Conservation (phyloP, 2,329 filamentous ascomycete genomes). For the Onygena corvina region DNA sequence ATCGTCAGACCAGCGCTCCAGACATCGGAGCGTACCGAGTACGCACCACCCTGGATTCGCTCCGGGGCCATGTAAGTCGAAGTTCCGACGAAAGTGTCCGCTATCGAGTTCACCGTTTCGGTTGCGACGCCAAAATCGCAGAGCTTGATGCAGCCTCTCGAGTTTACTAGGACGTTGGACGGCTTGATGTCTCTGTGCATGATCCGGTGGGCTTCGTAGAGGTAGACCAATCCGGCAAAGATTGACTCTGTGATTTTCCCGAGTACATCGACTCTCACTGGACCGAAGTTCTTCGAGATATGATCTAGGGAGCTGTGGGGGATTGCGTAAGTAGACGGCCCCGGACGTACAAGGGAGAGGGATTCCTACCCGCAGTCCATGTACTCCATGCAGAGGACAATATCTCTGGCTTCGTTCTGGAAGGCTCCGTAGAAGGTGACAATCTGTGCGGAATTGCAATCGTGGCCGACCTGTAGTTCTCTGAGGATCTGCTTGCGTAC, state of each 20-base stretch:
- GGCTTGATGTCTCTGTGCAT: slow-evolving; percentile 99
- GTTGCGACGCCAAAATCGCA: slow-evolving; percentile 99
- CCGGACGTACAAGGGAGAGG: slow-evolving; percentile 9
- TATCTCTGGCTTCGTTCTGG: slow-evolving; percentile 89
- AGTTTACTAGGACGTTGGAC: slow-evolving; percentile 94
- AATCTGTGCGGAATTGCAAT: slow-evolving; percentile 92
- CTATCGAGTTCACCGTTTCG: slow-evolving; percentile 93
- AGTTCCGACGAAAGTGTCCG: slow-evolving; percentile 94
- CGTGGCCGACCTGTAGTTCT: slow-evolving; percentile 96
- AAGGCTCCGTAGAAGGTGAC: slow-evolving; percentile 98
- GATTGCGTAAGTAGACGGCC: slow-evolving; percentile 14
- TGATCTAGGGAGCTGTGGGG: slow-evolving; percentile 67
- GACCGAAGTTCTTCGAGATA: slow-evolving; percentile 88
- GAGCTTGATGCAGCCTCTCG: slow-evolving; percentile 84
- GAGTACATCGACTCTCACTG: slow-evolving; percentile 86
- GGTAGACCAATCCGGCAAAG: slow-evolving; percentile 81
- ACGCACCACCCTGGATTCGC: slow-evolving; percentile 90
- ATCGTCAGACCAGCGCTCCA: slow-evolving; percentile 94
- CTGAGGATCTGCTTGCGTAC: slow-evolving; percentile 93
- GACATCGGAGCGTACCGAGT: slow-evolving; percentile 96
- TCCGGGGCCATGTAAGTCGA: slow-evolving; percentile 99
- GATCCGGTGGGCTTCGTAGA: slow-evolving; percentile 90
- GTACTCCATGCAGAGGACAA: slow-evolving; percentile 99
- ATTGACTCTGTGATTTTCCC: slow-evolving; percentile 97
- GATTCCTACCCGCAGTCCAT: slow-evolving; percentile 91